These are phyloP conservation scores for Chrysanthemum seticuspe DNA, from an alignment of 129 eudicot genomes.

Conservation along the genomic window DNA sequence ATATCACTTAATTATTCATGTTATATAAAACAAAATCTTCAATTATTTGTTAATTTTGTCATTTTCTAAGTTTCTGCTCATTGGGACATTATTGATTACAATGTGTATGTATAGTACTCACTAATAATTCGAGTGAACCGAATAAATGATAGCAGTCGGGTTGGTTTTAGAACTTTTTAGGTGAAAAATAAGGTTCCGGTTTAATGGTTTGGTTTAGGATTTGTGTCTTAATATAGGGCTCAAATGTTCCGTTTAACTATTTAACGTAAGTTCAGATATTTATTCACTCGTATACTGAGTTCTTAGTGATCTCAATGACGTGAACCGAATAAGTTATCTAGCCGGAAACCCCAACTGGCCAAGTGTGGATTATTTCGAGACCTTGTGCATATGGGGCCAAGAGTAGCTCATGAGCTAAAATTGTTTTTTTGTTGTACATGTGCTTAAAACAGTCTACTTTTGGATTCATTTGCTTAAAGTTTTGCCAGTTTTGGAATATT, in stretches of 20 bases:
- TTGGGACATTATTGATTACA: slow-evolving; percentile 8
- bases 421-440: slow-evolving; percentile 36
- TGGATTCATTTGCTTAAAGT: slow-evolving; percentile 31
- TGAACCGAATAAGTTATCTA: too few species aligned
- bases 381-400: slow-evolving; percentile 22
- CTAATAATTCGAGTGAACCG: too few species aligned
- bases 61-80: slow-evolving; percentile 14
- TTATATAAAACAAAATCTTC: not conserved
- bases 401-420: slow-evolving; percentile 7
- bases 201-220: too few species aligned
- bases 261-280: too few species aligned
- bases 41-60: slow-evolving; percentile 4
- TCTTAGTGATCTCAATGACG: too few species aligned
- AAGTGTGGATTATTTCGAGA: not conserved
- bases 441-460: slow-evolving; percentile 31
- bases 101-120: not conserved
- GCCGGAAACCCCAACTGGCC: too few species aligned
- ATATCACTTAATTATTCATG: slow-evolving; percentile 23
- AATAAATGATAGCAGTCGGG: too few species aligned
- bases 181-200: too few species aligned
- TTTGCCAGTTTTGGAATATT: slow-evolving; percentile 40
- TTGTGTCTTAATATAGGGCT: too few species aligned
- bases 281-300: too few species aligned
- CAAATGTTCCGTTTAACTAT: too few species aligned
- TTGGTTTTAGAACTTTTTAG: not conserved